Evolutionary conservation across 768 basidiomycete genomes (phyloP), one percentile per base, ranked within the genome.

Genomic region (Roridomyces roridus): DNA sequence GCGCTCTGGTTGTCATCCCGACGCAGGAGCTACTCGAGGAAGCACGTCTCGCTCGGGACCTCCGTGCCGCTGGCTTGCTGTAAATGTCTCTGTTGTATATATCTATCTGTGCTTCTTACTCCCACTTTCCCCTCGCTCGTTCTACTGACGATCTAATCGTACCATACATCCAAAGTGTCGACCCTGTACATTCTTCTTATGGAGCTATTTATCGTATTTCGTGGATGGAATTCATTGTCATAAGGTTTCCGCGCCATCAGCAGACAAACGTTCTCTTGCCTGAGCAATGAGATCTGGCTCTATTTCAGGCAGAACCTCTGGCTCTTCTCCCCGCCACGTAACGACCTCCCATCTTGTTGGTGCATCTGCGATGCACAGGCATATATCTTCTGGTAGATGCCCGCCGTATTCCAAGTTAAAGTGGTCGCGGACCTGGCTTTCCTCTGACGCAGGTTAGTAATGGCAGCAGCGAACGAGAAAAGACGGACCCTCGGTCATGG

Each of bases 361-460:
- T 10, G 81, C 70, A 67, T 92, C 89, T 60, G 82, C 84, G 48
- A 93, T 85, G 57, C 83, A 90, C 15, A 92, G 73, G 67, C 92
- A 94, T 35, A 94, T 79, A 62, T 94, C 92, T 60, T 87, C 82
- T 0, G 92, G 92, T 2, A 94, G 79, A 68, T 88, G 83, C 12
- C 79, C 78, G 0, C 91, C 92, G 46, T 93, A 85, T 42, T 87
- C 86, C 4, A 77, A 77, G 58, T 91, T 91, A 70, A 94, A 94
- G 29, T 79, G 80, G 43, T 81, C 79, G 34, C 92, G 82, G 12
- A 82, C 70, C 53, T 78, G 76, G 20, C 79, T 78, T 69, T 94
- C 92, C 74, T 91, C 92, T 94, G 66, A 25, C 52, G 37, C n/a
- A 45, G 29, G 59, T 28, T 34, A 42, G 44, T 23, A 35, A 39